Evolutionary conservation across 2,329 filamentous ascomycete genomes (phyloP).

Genomic region (Fonsecaea nubica): DNA sequence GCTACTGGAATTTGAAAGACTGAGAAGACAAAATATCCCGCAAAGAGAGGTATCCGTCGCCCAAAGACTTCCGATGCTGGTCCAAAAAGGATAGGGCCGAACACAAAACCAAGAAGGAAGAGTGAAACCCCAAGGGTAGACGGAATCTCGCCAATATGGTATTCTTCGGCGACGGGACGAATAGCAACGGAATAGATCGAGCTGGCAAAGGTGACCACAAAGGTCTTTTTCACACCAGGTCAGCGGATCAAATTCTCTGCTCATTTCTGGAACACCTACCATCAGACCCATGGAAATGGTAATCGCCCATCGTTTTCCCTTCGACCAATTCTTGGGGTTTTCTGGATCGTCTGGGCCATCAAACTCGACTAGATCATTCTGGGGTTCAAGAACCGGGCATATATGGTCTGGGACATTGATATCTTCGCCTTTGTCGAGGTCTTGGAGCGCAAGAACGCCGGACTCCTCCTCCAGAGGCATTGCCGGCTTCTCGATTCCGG

Average conservation of each 20-base stretch:
- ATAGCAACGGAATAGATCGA: slow-evolving; percentile 46
- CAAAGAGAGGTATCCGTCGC: slow-evolving; percentile 56
- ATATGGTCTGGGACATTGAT: neutral
- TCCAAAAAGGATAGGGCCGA: slow-evolving; percentile 52
- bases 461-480: neutral
- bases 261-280: slow-evolving; percentile 8
- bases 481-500: slow-evolving; percentile 13
- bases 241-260: neutral
- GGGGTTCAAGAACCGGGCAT: neutral
- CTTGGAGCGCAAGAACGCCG: slow-evolving; percentile 9
- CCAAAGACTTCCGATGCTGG: slow-evolving; percentile 59
- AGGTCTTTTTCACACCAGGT: slow-evolving; percentile 40
- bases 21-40: slow-evolving; percentile 56
- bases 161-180: slow-evolving; percentile 49
- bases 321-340: slow-evolving; percentile 43
- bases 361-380: slow-evolving; percentile 37
- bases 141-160: slow-evolving; percentile 55
- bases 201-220: slow-evolving; percentile 56
- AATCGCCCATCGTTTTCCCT: slow-evolving; percentile 50
- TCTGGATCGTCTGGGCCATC: slow-evolving; percentile 41
- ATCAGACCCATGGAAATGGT: slow-evolving; percentile 52
- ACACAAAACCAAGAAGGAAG: slow-evolving; percentile 54
- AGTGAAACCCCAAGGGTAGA: slow-evolving; percentile 59
- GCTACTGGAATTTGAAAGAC: slow-evolving; percentile 64
- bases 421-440: neutral